Evolutionary conservation across 495 filamentous ascomycete species (phyloP).

Genomic region (Penicillium soppii): DNA sequence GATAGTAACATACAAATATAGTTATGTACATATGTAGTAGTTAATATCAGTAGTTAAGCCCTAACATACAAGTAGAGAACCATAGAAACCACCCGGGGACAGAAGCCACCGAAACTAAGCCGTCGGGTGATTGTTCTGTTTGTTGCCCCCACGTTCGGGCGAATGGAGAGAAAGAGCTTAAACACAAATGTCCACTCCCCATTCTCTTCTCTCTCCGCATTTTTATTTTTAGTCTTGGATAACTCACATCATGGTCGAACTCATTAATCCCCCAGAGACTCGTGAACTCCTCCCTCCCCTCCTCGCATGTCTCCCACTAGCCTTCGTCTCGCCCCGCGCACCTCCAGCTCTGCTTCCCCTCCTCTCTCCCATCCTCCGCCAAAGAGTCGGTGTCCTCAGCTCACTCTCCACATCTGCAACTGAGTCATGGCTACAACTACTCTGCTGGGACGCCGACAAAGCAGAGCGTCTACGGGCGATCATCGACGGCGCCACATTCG

Average conservation of each 20-base stretch:
- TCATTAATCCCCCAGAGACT: constrained; percentile 64
- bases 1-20: too few relatives aligned
- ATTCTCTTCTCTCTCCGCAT: constrained; percentile 3
- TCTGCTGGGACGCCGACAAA: constrained; percentile 76
- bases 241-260: constrained; percentile 43
- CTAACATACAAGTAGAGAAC: too few relatives aligned
- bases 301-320: constrained; percentile 82
- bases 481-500: constrained; percentile 65
- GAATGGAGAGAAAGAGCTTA: constrained; percentile 24
- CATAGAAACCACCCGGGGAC: too few relatives aligned
- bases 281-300: constrained; percentile 68
- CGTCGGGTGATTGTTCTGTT: constrained; percentile 7
- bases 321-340: constrained; percentile 74
- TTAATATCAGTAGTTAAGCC: too few relatives aligned
- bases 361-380: constrained; percentile 87
- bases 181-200: neutral
- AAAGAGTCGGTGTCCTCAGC: constrained; percentile 77
- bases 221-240: neutral
- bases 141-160: constrained; percentile 29
- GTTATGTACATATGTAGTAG: too few relatives aligned
- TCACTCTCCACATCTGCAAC: constrained; percentile 50
- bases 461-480: constrained; percentile 65
- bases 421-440: constrained; percentile 84
- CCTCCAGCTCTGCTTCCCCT: constrained; percentile 75
- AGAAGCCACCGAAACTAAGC: too few relatives aligned